Conservation (phyloP, 768 basidiomycete genomes). For the Rossbeevera mucosa region DNA sequence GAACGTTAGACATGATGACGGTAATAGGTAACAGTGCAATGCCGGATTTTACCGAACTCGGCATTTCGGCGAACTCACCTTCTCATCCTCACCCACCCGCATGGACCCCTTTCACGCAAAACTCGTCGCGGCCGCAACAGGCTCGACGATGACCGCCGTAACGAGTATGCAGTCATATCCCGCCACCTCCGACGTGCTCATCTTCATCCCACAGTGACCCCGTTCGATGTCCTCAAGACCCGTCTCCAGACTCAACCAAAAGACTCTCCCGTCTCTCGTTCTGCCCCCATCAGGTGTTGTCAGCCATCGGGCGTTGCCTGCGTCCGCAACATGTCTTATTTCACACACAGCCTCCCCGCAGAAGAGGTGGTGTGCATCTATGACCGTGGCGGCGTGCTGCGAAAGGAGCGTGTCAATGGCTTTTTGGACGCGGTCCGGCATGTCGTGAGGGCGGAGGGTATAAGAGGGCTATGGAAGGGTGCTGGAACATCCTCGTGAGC, state of each 20-base stretch:
- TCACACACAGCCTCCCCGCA: constrained; percentile 50
- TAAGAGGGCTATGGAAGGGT: constrained; percentile 91
- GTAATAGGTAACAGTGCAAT: neutral
- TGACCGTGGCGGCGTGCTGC: constrained; percentile 69
- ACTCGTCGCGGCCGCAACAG: constrained; percentile 72
- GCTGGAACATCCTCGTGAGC: constrained; percentile 84
- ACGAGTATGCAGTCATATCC: constrained; percentile 56
- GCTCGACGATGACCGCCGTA: constrained; percentile 75
- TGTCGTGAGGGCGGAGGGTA: constrained; percentile 77
- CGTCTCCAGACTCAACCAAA: constrained; percentile 89
- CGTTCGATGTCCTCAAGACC: constrained; percentile 97
- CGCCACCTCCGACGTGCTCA: constrained; percentile 7
- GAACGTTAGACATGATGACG: constrained; percentile 34
- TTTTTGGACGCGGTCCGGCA: constrained; percentile 81
- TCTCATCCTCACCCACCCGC: neutral
- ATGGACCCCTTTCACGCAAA: constrained; percentile 77
- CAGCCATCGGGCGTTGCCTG: constrained; percentile 54
- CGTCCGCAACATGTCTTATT: constrained; percentile 74
- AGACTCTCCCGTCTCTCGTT: constrained; percentile 48
- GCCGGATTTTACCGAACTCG: constrained; percentile 26
- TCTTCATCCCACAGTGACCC: constrained; percentile 74
- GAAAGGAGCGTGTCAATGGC: constrained; percentile 71
- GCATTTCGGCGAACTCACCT: neutral
- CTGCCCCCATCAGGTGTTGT: constrained; percentile 60
- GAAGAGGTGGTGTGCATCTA: constrained; percentile 76